Conservation (phyloP, 305 asterid genomes). For the Solanum aculeatissimum region DNA sequence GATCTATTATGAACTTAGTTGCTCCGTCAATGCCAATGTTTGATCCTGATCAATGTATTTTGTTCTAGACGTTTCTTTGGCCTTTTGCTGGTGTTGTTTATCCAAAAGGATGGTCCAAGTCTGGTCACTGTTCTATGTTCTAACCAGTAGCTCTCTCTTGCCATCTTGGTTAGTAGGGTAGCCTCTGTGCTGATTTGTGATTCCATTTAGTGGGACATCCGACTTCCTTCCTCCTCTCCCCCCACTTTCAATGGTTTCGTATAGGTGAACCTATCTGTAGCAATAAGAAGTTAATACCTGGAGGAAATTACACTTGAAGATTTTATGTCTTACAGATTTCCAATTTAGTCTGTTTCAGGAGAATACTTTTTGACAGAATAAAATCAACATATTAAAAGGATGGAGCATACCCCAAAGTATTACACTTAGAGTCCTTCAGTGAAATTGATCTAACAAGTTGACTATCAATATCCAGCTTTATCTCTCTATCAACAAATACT, state of each 20-base stretch:
- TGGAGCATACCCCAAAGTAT: too few species aligned
- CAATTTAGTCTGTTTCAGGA: neutral
- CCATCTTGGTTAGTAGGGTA: neutral
- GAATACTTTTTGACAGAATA: too few species aligned
- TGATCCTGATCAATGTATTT: neutral
- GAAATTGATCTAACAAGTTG: too few species aligned
- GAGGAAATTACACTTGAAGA: neutral
- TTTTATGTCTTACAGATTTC: neutral
- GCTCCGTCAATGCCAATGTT: neutral
- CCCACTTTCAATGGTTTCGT: neutral
- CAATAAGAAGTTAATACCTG: neutral
- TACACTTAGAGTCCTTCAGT: too few species aligned
- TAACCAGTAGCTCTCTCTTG: neutral
- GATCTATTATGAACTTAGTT: neutral
- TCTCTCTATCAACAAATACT: too few species aligned
- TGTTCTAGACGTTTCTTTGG: neutral
- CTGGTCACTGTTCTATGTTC: neutral
- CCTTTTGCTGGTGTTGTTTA: neutral
- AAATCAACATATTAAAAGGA: too few species aligned
- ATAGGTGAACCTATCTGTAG: neutral
- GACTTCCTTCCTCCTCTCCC: neutral
- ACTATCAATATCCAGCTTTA: too few species aligned
- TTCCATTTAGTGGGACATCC: neutral
- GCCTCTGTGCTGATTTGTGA: neutral
- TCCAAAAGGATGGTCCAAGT: neutral